Evolutionary conservation across 1,139 yeast species (phyloP), one percentile per base, ranked within the genome.

Genomic region (Diutina neorugosa): DNA sequence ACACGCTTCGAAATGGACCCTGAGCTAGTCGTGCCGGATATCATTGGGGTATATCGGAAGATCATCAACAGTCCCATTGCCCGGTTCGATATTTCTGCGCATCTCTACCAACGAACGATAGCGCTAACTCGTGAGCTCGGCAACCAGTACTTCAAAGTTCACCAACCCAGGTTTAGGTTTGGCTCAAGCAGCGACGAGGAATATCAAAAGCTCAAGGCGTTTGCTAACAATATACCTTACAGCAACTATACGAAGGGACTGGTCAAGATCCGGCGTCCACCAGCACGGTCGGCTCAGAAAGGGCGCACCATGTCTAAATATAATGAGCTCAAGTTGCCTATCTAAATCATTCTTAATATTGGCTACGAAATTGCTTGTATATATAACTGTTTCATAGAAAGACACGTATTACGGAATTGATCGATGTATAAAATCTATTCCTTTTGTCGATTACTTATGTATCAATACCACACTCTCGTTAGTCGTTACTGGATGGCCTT

Each of bases 401-500:
- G 4, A 14, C n/a, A 14, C 37, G n/a, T 31, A 11, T 31, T 31
- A 31, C 37, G 37, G 12, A 6, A 11, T 31, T 11, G 12, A 31
- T 31, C n/a, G n/a, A 31, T 11, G n/a, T 11, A 31, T n/a, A 14
- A n/a, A n/a, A n/a, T n/a, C n/a, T n/a, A n/a, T n/a, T n/a, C n/a
- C n/a, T n/a, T n/a, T n/a, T n/a, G n/a, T n/a, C 37, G 37, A 31
- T 31, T 31, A 31, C 4, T 11, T 11, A 31, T 31, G 37, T 31
- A 31, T 31, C n/a, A 31, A 31, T 11, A 31, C 37, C 37, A 14
- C 37, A 31, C 37, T 31, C 37, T 31, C 37, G 37, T 18, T 20
- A 14, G 25, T 19, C 23, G 11, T 43, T 46, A 49, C 16, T 49
- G 51, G 58, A 86, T 84, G 46, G 93, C 91, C 59, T 88, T 83